A percentile compares a stretch with the other conserved stretches of the same genome.
These are phyloP conservation scores for Leishmania gerbilli DNA, from an alignment of 208 protist species.

Conservation along the genomic window DNA sequence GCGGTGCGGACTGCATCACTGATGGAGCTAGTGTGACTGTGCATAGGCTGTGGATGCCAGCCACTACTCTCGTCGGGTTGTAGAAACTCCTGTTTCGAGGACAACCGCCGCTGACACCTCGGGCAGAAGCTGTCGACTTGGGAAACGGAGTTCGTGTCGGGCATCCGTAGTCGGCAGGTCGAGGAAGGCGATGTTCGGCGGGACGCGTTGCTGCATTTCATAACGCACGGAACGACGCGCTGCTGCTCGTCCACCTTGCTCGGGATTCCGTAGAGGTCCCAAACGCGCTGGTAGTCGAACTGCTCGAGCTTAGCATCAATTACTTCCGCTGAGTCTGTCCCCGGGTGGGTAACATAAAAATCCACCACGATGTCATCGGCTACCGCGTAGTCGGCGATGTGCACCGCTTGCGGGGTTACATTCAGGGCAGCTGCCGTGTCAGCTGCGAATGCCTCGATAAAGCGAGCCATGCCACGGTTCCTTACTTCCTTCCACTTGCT, in stretches of 20 bases:
- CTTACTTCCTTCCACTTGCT: slow-evolving; percentile 49
- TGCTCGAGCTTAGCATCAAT: slow-evolving; percentile 46
- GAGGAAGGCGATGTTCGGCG: slow-evolving; percentile 14
- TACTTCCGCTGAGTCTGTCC: slow-evolving; percentile 24
- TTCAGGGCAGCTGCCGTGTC: slow-evolving; percentile 51
- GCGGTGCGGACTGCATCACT: slow-evolving; percentile 9
- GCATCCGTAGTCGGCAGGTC: slow-evolving; percentile 5
- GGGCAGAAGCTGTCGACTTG: slow-evolving; percentile 17
- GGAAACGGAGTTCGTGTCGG: neutral
- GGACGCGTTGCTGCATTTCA: slow-evolving; percentile 40
- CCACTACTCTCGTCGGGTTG: neutral
- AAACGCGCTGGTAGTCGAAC: slow-evolving; percentile 50
- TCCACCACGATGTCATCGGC: slow-evolving; percentile 56
- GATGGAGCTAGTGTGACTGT: slow-evolving; percentile 14
- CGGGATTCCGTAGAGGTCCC: slow-evolving; percentile 47
- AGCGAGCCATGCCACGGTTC: slow-evolving; percentile 34
- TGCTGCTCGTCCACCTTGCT: slow-evolving; percentile 31
- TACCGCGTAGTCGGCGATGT: slow-evolving; percentile 45
- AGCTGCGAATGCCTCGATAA: slow-evolving; percentile 47
- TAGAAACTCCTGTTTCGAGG: slow-evolving; percentile 7
- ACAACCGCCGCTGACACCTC: slow-evolving; percentile 16
- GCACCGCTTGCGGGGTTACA: slow-evolving; percentile 33
- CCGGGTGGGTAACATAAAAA: slow-evolving; percentile 55
- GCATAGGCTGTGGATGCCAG: neutral
- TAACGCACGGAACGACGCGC: slow-evolving; percentile 31